phyloP scores from a whole-genome alignment of 257 asterid species.

The Solanum bulbocastanum region DNA sequence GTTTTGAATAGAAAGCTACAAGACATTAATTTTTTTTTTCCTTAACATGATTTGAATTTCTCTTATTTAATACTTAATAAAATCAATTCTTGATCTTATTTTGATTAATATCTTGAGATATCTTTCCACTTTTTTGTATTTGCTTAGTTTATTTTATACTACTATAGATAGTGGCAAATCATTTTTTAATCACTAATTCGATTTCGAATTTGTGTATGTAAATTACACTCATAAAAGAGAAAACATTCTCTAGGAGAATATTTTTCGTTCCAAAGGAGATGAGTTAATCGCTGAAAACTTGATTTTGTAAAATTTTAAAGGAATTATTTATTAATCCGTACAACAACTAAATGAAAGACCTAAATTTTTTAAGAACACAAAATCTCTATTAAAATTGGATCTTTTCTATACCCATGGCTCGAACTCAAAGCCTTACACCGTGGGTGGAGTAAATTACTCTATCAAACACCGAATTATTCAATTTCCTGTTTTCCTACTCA shows the following conservation, averaged over 20 bases:
- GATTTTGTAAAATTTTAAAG: not conserved
- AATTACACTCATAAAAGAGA: no score
- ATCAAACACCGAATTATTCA: not conserved
- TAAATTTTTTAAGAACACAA: no score
- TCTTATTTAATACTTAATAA: not conserved
- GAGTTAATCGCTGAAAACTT: not conserved
- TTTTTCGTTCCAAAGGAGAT: no score
- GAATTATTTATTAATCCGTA: not conserved
- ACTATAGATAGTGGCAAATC: no score
- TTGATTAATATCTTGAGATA: not conserved
- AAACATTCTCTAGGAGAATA: no score
- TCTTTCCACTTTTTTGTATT: not conserved
- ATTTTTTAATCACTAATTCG: no score
- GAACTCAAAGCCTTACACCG: not conserved
- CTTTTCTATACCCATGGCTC: fast-evolving
- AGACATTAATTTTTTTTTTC: not conserved
- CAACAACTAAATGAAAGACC: not conserved
- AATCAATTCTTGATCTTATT: no score
- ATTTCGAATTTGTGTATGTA: no score
- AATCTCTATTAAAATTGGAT: no score
- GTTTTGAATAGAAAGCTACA: not conserved
- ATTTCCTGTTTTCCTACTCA: not conserved
- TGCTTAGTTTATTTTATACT: not conserved
- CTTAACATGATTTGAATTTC: not conserved
- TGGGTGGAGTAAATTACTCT: no score